phyloP scores from a whole-genome alignment of 768 basidiomycete species.

The Cantharellus cinnabarinus region DNA sequence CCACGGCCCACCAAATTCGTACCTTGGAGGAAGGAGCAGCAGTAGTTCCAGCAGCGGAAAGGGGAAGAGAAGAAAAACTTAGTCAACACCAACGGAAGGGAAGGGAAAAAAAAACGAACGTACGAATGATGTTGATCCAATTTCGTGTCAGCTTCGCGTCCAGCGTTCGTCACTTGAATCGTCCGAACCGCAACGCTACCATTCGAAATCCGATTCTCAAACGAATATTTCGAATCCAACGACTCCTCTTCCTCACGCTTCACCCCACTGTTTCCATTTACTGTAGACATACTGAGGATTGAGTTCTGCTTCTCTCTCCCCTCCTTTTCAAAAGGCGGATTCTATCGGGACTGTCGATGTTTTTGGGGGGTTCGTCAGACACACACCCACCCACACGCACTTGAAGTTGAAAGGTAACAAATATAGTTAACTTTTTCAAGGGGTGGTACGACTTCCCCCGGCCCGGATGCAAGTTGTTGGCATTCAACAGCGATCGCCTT shows the following conservation, averaged over 20 bases:
- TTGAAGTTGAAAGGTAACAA: too few species aligned
- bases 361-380: too few species aligned
- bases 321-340: too few species aligned
- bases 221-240: not conserved
- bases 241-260: too few species aligned
- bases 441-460: too few species aligned
- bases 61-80: not conserved
- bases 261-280: not conserved
- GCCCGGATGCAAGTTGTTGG: too few species aligned
- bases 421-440: too few species aligned
- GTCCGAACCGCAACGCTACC: not conserved
- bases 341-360: too few species aligned
- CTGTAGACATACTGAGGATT: too few species aligned
- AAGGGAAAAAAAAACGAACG: slow-evolving; percentile 11
- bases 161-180: slow-evolving; percentile 34
- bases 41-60: not conserved
- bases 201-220: not conserved
- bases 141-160: slow-evolving; percentile 48
- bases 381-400: too few species aligned
- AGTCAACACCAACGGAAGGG: not conserved
- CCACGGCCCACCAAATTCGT: slow-evolving; percentile 89
- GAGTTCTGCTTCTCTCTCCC: too few species aligned
- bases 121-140: slow-evolving; percentile 51
- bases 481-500: too few species aligned
- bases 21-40: slow-evolving; percentile 25